Base-by-base conservation (phyloP, 805 yeast genomes). In the Wickerhamomyces silvicola region DNA sequence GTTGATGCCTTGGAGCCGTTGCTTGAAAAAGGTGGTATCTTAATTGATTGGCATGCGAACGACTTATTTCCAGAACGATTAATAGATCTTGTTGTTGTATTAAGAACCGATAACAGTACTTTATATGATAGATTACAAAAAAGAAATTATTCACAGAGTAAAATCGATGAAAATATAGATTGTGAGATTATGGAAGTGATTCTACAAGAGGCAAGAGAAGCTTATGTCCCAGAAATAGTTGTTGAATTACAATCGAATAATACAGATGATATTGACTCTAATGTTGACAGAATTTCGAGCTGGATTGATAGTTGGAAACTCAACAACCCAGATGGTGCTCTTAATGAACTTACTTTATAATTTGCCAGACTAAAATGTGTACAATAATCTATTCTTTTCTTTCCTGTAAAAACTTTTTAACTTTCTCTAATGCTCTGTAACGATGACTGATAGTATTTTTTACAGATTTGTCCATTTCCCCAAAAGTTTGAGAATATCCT, bases 41-140 rank as follows among this genome's bases (percentile, higher is more conserved):
- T 92, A 7, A 68, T 92, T 10, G 99, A 92, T 57, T 92, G 98
- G 98, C 99, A 92, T 55, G 92, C 90, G 27, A 86, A 95, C 59
- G 98, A 92, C 50, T 74, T 85, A 14, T 90, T 92, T 52, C 97
- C 97, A 1, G 97, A 87, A 53, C 65, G 94, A 45, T 71, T 86
- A 54, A 83, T 92, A 31, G 99, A 92, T 57, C 66, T 92, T 40
- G 97, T 92, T 6, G 81, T 87, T 24, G 98, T 92, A 1, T 66
- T 92, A 35, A 68, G 88, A 42, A 78, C 94, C 27, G 81, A 83
- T 49, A 86, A 83, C 48, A 60, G 77, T 11, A 57, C 65, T 1
- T 68, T 92, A 17, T 81, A 70, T 56, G 95, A 86, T 32, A 69
- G 99, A 47, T 64, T 92, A 45, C 64, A 66, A 39, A 70, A 73